Evolutionary conservation across 495 filamentous ascomycete species (phyloP).

Genomic region (Clavariopsis aquatica): DNA sequence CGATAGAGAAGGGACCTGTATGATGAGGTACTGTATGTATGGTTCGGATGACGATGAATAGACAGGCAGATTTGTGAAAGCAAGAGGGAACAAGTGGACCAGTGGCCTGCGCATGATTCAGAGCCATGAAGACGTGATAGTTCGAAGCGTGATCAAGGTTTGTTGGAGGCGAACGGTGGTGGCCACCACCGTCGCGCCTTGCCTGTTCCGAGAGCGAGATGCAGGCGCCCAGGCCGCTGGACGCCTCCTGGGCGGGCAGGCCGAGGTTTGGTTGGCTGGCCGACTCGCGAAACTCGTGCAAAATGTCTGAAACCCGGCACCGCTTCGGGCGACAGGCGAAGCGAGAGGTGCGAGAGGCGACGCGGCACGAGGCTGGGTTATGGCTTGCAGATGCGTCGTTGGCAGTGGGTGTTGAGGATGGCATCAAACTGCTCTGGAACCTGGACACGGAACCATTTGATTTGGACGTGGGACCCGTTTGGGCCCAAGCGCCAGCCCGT

Average conservation of each 20-base stretch:
- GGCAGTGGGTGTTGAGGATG: background rate
- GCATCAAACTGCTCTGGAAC: slow-evolving; percentile 13
- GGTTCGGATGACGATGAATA: background rate
- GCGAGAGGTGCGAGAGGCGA: background rate
- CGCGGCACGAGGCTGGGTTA: slow-evolving; percentile 5
- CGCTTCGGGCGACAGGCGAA: background rate
- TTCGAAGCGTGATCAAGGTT: slow-evolving; percentile 17
- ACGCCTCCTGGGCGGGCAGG: background rate
- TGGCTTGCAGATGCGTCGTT: slow-evolving; percentile 3
- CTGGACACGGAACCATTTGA: slow-evolving; percentile 15
- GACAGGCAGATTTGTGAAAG: background rate
- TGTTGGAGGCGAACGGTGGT: slow-evolving; percentile 8
- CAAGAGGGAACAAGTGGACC: background rate
- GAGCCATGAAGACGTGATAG: slow-evolving; percentile 35
- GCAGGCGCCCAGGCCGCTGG: background rate
- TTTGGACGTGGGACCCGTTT: slow-evolving; percentile 14
- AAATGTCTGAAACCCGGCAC: background rate
- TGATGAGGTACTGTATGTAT: no score
- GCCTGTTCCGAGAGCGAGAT: background rate
- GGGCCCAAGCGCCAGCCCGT: background rate
- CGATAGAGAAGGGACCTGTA: no score
- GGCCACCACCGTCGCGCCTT: slow-evolving; percentile 4
- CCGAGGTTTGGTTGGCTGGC: slow-evolving; percentile 1
- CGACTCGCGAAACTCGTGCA: background rate
- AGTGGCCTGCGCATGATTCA: slow-evolving; percentile 14